phyloP scores from a whole-genome alignment of 140 eudicot genomes.

The Anethum foeniculum region DNA sequence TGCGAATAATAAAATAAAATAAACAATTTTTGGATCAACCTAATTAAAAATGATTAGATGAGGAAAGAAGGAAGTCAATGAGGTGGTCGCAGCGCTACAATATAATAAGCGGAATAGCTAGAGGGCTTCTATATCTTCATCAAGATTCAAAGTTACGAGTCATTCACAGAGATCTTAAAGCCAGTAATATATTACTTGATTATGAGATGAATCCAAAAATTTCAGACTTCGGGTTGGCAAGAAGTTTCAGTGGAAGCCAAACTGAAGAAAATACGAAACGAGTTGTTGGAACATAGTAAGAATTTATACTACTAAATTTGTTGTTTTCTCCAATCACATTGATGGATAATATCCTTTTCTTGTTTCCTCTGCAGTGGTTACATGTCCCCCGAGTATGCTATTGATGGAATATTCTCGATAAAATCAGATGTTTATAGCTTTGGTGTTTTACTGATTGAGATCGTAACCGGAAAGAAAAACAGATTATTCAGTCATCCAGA shows the following conservation, averaged over 20 bases:
- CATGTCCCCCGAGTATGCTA: not conserved
- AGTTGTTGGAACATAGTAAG: conserved; percentile 4
- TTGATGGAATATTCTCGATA: not conserved
- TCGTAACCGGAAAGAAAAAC: not conserved
- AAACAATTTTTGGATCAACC: not conserved
- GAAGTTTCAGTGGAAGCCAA: not conserved
- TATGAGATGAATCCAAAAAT: not conserved
- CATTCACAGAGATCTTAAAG: not conserved
- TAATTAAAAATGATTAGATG: not conserved
- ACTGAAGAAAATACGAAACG: not conserved
- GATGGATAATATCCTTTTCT: too few species aligned
- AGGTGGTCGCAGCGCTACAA: not conserved
- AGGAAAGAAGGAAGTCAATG: not conserved
- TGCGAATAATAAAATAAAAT: not conserved
- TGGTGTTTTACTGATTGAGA: not conserved
- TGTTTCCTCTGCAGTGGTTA: not conserved
- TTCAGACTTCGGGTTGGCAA: not conserved
- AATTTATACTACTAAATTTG: not conserved
- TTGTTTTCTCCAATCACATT: not conserved
- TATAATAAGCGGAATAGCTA: not conserved
- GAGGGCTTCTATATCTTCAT: not conserved
- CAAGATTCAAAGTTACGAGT: not conserved
- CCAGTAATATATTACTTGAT: not conserved
- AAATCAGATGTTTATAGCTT: not conserved
- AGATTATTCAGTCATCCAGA: not conserved